Evolutionary conservation across 768 basidiomycete species (phyloP).

Genomic region (Termitomyces titanicus): DNA sequence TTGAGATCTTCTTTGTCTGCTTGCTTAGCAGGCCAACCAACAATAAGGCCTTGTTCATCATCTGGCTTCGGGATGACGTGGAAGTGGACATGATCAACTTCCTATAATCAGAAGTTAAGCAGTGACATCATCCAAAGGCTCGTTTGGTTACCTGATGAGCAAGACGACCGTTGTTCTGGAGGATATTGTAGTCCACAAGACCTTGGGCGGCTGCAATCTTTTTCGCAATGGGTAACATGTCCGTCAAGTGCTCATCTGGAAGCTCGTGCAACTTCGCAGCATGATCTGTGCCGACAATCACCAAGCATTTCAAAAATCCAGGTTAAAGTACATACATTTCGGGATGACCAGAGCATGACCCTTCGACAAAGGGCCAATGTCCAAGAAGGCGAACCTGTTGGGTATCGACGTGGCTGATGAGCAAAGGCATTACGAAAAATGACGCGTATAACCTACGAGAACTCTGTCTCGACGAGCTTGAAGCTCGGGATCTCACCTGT

Average conservation of each 20-base stretch:
- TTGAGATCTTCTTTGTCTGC: conserved; percentile 63
- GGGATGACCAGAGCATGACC: conserved; percentile 93
- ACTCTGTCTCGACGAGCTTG: conserved; percentile 76
- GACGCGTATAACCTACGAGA: conserved; percentile 45
- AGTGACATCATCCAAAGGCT: background rate
- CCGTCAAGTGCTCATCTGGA: conserved; percentile 79
- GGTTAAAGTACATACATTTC: conserved; percentile 57
- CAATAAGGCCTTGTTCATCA: conserved; percentile 69
- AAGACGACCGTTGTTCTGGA: conserved; percentile 59
- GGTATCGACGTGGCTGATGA: background rate
- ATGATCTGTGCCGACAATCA: conserved; percentile 56
- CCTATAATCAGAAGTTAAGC: conserved; percentile 28
- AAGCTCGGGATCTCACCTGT: conserved; percentile 87
- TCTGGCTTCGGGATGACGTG: conserved; percentile 91
- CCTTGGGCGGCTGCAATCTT: conserved; percentile 80
- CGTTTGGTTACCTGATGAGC: conserved; percentile 47
- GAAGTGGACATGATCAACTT: conserved; percentile 88
- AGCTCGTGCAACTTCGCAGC: conserved; percentile 82
- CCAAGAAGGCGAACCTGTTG: conserved; percentile 81
- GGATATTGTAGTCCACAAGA: conserved; percentile 79
- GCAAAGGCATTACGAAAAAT: background rate
- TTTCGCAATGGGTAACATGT: conserved; percentile 79
- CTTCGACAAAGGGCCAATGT: conserved; percentile 85
- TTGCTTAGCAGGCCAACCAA: conserved; percentile 74
- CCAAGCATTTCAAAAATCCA: background rate